Conservation (phyloP, 2,329 filamentous ascomycete species). For the Paecilomyces niveus region DNA sequence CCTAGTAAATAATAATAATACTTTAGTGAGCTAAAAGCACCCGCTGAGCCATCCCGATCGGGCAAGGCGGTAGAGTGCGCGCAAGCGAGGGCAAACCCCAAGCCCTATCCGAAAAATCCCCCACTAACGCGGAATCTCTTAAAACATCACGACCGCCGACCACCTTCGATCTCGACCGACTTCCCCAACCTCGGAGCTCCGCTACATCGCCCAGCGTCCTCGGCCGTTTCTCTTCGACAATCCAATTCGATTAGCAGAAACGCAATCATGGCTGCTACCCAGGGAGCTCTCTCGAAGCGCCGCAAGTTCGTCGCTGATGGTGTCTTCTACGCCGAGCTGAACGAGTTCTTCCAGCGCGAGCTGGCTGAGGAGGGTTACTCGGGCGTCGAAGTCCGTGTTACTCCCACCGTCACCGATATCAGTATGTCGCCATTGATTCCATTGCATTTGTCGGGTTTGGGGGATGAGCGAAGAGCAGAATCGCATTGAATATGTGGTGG, state of each 20-base stretch:
- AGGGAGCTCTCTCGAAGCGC: constrained; percentile 47
- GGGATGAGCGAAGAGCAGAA: constrained; percentile 5
- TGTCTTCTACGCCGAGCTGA: constrained; percentile 99
- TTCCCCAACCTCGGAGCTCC: constrained; percentile 18
- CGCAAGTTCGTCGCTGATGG: constrained; percentile 86
- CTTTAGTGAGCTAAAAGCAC: neutral
- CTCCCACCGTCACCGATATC: constrained; percentile 99
- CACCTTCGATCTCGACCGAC: constrained; percentile 23
- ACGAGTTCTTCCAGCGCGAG: constrained; percentile 99
- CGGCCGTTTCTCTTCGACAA: constrained; percentile 24
- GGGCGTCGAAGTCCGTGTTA: constrained; percentile 99
- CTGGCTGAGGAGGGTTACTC: constrained; percentile 99
- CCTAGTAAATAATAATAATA: neutral
- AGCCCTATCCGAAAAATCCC: constrained; percentile 34
- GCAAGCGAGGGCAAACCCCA: constrained; percentile 31
- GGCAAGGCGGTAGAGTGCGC: constrained; percentile 14
- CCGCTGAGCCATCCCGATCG: constrained; percentile 6
- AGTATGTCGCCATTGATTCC: constrained; percentile 44
- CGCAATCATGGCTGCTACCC: constrained; percentile 44
- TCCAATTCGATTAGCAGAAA: constrained; percentile 25
- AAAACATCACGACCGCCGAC: constrained; percentile 22
- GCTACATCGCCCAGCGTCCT: constrained; percentile 16
- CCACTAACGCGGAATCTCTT: constrained; percentile 32
- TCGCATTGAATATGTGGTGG: neutral
- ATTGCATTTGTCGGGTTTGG: constrained; percentile 8